Conservation (phyloP, 140 eudicot species). For the Cichorium intybus region DNA sequence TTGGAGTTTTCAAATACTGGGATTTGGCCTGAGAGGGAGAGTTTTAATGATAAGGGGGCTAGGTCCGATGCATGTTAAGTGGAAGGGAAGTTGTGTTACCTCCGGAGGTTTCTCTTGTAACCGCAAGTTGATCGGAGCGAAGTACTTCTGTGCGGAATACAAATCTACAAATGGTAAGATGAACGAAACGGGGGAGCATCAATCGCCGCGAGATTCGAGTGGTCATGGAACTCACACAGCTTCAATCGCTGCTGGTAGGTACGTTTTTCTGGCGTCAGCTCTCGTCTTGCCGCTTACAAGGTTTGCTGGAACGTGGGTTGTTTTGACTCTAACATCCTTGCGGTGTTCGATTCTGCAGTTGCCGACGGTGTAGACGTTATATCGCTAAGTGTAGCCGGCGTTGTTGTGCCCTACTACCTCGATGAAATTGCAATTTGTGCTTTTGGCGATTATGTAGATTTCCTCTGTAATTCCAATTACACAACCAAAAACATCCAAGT, state of each 20-base stretch:
- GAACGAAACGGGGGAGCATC: constrained; percentile 66
- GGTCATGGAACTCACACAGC: constrained; percentile 98
- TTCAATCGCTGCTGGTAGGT: constrained; percentile 91
- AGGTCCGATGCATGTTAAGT: constrained; percentile 54
- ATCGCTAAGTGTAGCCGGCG: constrained; percentile 76
- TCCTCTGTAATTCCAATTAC: constrained; percentile 76
- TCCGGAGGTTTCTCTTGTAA: constrained; percentile 47
- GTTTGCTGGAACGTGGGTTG: constrained; percentile 90
- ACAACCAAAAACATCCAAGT: constrained; percentile 53
- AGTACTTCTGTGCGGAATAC: constrained; percentile 59
- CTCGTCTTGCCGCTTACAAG: constrained; percentile 77
- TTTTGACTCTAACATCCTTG: constrained; percentile 83
- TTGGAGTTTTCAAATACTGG: constrained; percentile 87
- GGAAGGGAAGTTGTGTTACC: constrained; percentile 62
- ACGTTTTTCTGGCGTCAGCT: constrained; percentile 78
- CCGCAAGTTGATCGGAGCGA: constrained; percentile 75
- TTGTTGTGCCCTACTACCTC: constrained; percentile 78
- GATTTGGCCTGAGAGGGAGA: constrained; percentile 82
- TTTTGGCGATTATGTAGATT: constrained; percentile 70
- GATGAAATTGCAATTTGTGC: constrained; percentile 90
- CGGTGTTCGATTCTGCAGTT: constrained; percentile 87
- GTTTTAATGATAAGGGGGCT: no score
- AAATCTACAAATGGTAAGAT: constrained; percentile 74
- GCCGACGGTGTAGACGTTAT: constrained; percentile 83
- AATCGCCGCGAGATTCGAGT: constrained; percentile 78